These are phyloP conservation scores for Pseudogymnoascus sp. DNA, from an alignment of 2,329 filamentous ascomycete genomes.

Conservation along the genomic window DNA sequence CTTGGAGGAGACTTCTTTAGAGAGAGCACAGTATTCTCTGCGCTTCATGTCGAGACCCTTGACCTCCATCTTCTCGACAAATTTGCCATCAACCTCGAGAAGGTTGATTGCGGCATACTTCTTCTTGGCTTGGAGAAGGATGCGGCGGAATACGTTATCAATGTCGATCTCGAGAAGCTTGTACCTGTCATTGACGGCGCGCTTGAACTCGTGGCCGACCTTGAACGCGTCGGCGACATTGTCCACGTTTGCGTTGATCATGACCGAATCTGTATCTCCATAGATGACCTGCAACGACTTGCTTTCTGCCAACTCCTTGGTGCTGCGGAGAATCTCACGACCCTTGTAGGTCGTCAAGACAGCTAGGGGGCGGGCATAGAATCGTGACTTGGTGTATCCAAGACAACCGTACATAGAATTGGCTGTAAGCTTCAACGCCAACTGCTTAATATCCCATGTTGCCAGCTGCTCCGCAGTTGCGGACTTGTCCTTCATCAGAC, in stretches of 20 bases:
- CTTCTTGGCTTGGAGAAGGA: constrained; percentile 95
- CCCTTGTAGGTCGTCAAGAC: constrained; percentile 96
- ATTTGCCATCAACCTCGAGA: constrained; percentile 80
- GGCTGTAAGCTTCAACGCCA: constrained; percentile 92
- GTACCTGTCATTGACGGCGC: constrained; percentile 88
- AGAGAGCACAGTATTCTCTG: constrained; percentile 90
- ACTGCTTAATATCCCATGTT: constrained; percentile 96
- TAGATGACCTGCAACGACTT: constrained; percentile 93
- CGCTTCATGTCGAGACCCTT: constrained; percentile 98
- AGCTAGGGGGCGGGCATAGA: constrained; percentile 90
- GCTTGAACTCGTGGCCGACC: constrained; percentile 92
- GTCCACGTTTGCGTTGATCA: constrained; percentile 99
- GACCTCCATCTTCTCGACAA: constrained; percentile 89
- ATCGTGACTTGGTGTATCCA: constrained; percentile 92
- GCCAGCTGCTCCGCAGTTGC: constrained; percentile 80
- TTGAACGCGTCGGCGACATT: constrained; percentile 84
- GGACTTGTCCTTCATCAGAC: constrained; percentile 88
- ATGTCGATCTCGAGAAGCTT: constrained; percentile 93
- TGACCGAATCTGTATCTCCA: constrained; percentile 97
- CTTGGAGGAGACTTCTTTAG: constrained; percentile 86
- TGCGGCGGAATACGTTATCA: constrained; percentile 90
- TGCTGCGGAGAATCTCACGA: constrained; percentile 91
- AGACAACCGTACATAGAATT: constrained; percentile 99
- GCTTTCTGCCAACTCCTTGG: constrained; percentile 89
- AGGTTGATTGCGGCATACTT: constrained; percentile 98